phyloP scores from a whole-genome alignment of 176 grass and related monocot species.

The Cenchrus americanus region DNA sequence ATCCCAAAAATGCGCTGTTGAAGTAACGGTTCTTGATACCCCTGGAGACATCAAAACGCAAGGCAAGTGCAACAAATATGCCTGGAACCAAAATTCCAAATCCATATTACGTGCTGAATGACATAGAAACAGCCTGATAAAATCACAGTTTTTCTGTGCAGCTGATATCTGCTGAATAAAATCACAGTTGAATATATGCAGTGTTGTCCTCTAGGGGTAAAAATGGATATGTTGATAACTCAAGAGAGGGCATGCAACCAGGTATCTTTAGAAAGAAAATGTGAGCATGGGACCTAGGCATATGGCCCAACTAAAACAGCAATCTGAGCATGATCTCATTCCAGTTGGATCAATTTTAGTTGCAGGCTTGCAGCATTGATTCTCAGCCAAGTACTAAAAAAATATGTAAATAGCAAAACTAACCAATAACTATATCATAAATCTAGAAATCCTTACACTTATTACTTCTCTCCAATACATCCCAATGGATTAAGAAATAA shows the following conservation, averaged over 20 bases:
- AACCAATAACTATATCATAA: too few relatives aligned
- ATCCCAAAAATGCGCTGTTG: not conserved
- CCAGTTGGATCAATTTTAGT: too few relatives aligned
- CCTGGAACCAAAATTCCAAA: slow-evolving; percentile 47
- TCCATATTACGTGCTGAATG: slow-evolving; percentile 21
- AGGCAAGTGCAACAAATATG: slow-evolving; percentile 52
- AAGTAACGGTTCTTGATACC: too few relatives aligned
- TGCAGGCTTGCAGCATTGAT: not conserved
- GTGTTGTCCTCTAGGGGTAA: too few relatives aligned
- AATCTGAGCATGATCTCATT: too few relatives aligned
- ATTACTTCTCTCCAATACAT: not conserved
- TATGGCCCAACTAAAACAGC: not conserved
- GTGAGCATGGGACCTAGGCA: not conserved
- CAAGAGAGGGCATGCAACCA: not conserved
- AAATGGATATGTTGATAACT: too few relatives aligned
- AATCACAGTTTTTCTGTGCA: not conserved
- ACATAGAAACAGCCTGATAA: not conserved
- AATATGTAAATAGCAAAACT: too few relatives aligned
- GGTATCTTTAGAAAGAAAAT: not conserved
- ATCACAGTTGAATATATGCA: not conserved
- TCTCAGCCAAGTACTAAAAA: not conserved
- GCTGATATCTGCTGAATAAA: too few relatives aligned
- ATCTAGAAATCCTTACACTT: not conserved
- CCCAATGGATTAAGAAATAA: slow-evolving; percentile 6
- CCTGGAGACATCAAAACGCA: too few relatives aligned